Evolutionary conservation across 2,329 filamentous ascomycete genomes (phyloP).

Genomic region (Sporothrix dimorphospora): DNA sequence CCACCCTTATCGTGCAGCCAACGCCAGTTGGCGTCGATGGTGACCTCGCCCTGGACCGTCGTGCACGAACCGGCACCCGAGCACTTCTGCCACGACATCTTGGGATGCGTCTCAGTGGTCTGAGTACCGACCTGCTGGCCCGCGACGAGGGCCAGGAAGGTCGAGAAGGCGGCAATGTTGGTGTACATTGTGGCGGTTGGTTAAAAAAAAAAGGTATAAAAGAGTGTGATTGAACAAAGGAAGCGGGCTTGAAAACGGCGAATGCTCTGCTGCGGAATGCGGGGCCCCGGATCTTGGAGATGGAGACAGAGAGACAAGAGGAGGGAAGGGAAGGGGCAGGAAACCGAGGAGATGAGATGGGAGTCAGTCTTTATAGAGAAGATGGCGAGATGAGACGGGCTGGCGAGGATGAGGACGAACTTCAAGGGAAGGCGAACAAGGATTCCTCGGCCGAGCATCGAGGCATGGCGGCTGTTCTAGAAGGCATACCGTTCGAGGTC

Average conservation of each 20-base stretch:
- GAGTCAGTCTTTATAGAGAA: conserved; percentile 22
- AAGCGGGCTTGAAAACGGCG: conserved; percentile 4
- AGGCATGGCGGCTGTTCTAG: conserved; percentile 20
- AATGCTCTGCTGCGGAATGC: conserved; percentile 23
- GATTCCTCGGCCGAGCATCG: not conserved
- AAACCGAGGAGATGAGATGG: not conserved
- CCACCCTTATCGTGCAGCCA: conserved; percentile 55
- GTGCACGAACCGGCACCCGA: conserved; percentile 52
- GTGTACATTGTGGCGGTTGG: conserved; percentile 29
- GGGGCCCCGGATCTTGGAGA: conserved; percentile 29
- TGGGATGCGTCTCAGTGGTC: conserved; percentile 54
- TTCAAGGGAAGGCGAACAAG: not conserved
- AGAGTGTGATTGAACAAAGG: conserved; percentile 14
- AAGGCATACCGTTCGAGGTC: conserved; percentile 13
- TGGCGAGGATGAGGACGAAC: not conserved
- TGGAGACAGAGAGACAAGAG: conserved; percentile 12
- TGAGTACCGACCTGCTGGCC: conserved; percentile 54
- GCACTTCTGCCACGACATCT: conserved; percentile 57
- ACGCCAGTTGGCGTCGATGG: conserved; percentile 61
- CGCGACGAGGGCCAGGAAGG: conserved; percentile 48
- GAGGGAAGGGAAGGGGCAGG: conserved; percentile 1
- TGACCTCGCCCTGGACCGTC: conserved; percentile 51
- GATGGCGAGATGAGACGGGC: not conserved
- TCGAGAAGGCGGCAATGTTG: conserved; percentile 45
- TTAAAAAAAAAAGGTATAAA: not conserved